Base-by-base conservation (phyloP, 441 rosid genomes). In the Croton laevigatus region DNA sequence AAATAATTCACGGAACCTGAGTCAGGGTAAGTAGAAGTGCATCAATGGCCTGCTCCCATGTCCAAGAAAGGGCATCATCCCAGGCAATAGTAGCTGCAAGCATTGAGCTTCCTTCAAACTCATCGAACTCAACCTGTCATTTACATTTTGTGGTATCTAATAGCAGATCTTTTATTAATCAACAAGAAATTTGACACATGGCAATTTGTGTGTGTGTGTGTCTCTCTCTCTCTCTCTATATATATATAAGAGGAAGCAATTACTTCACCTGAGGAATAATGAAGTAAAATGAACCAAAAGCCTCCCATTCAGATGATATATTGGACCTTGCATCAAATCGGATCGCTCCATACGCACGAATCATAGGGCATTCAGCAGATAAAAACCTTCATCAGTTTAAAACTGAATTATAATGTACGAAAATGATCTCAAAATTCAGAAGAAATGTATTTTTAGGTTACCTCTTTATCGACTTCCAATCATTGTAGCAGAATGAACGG, bases 301-400 rank as follows among this genome's bases (percentile, higher is more conserved):
- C 81, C 76, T 88, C 83, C 97, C 98, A 94, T 69, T 91, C 97
- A 6, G 88, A 76, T 13, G 97, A 83, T 65, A 91, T 69, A 2
- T 76, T 74, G 4, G 95, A 88, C 54, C 80, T 81, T 9, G 91
- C 88, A 72, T 94, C 97, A 20, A 94, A 94, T 3, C 97, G 86
- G 64, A 94, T 94, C 0, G 93, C 97, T 5, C 98, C 98, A 62
- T 94, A 94, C 2, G 98, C 98, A 69, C 98, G 95, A 76, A 94
- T 88, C 32, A 91, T 48, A 45, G 97, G 97, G 73, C 89, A 91
- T 65, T 82, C 77, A 5, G 84, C 75, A 1, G 90, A 88, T 40
- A 94, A 66, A 76, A 94, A 91, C 84, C 97, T 93, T 66, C 79
- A 80, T 69, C n/a, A 16, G 17, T 64, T 63, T 10, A 11, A 46